A percentile compares a stretch with the other conserved stretches of the same genome.
Evolutionary conservation across 257 asterid genomes (phyloP).

Genomic region (Solanum stenotomum): DNA sequence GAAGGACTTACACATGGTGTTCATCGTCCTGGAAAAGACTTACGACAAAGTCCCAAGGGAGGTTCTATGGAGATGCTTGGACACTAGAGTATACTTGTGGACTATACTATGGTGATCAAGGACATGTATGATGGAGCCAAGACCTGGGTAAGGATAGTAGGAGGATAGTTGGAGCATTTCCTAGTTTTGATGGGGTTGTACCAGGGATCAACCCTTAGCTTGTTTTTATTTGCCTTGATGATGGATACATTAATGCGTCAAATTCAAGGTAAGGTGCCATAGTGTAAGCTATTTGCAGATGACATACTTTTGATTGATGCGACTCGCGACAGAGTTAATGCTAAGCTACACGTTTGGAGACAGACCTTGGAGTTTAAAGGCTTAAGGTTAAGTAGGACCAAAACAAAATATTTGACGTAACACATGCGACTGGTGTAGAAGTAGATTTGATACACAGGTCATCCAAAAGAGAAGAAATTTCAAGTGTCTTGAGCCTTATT

Average conservation of each 20-base stretch:
- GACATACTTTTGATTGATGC: background rate
- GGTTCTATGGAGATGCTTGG: background rate
- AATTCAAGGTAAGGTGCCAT: background rate
- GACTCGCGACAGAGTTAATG: background rate
- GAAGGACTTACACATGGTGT: background rate
- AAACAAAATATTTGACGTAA: background rate
- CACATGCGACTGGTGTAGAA: background rate
- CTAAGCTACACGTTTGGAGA: background rate
- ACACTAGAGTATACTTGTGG: background rate
- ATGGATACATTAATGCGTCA: background rate
- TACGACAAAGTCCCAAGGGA: background rate
- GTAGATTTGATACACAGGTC: background rate
- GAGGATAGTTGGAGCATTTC: background rate
- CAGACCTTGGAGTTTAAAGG: background rate
- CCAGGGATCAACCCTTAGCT: background rate
- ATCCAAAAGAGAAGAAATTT: background rate
- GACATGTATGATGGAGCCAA: background rate
- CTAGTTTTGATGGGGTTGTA: background rate
- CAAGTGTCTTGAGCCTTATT: background rate
- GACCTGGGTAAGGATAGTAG: background rate
- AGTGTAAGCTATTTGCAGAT: background rate
- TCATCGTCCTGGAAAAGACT: background rate
- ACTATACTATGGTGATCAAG: background rate
- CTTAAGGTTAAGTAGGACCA: background rate
- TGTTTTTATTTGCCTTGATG: background rate